Percentiles rank a stretch among this genome's conserved stretches.
Conservation (phyloP, 306 rosid genomes). For the Cicer yamashitae region DNA sequence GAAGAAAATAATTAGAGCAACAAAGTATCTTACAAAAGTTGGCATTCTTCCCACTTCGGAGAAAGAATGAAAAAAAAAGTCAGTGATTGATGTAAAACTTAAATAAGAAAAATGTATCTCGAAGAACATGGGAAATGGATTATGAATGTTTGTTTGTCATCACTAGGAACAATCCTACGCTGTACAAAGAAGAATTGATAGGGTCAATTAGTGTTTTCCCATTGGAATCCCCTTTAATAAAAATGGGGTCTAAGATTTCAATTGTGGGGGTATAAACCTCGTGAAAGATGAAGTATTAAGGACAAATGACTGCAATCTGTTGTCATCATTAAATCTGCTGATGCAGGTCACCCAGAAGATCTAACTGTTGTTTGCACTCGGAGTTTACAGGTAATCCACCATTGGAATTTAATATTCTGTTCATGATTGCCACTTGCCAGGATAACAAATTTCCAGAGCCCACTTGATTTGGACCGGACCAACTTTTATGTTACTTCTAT, state of each 20-base stretch:
- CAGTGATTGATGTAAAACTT: constrained; percentile 50
- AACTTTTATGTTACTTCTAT: constrained; percentile 31
- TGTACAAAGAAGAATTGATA: constrained; percentile 67
- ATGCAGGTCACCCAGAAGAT: constrained; percentile 41
- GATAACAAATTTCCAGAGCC: constrained; percentile 20
- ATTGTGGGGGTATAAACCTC: constrained; percentile 51
- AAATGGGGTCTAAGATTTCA: constrained; percentile 59
- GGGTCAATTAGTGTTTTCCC: constrained; percentile 59
- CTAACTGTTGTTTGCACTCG: constrained; percentile 37
- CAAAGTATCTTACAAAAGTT: constrained; percentile 40
- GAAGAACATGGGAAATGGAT: constrained; percentile 53
- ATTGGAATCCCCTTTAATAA: constrained; percentile 60
- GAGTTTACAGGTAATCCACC: constrained; percentile 23
- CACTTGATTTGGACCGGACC: constrained; percentile 32
- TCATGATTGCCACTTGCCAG: constrained; percentile 40
- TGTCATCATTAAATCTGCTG: constrained; percentile 52
- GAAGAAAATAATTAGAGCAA: constrained; percentile 16
- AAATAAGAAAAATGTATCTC: constrained; percentile 47
- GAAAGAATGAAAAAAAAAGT: constrained; percentile 49
- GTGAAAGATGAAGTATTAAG: constrained; percentile 51
- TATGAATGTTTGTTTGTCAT: constrained; percentile 59
- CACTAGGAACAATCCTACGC: constrained; percentile 78
- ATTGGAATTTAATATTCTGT: constrained; percentile 31
- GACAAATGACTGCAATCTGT: constrained; percentile 47
- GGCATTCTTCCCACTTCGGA: constrained; percentile 45